phyloP scores from a whole-genome alignment of 2,329 filamentous ascomycete species.

The Ascochyta viciae-villosae region DNA sequence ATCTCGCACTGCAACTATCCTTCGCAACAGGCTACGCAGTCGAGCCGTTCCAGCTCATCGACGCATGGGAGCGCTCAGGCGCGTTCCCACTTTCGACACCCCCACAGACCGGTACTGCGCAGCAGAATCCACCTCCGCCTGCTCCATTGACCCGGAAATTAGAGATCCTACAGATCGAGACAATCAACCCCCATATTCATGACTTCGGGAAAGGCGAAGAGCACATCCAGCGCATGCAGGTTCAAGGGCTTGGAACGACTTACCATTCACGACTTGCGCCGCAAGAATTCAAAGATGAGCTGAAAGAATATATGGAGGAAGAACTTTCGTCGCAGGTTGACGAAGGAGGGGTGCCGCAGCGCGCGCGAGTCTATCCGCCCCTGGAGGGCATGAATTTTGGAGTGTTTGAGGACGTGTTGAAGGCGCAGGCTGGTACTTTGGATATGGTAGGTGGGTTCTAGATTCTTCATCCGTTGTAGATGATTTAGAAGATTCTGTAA shows the following conservation, averaged over 20 bases:
- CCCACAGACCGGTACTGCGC: neutral
- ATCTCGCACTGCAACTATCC: slow-evolving; percentile 19
- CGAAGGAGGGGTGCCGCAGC: neutral
- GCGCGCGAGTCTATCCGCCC: no score
- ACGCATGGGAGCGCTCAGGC: slow-evolving; percentile 18
- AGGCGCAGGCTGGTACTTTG: no score
- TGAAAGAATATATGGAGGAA: neutral
- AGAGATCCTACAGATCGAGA: slow-evolving; percentile 23
- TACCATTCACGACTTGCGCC: slow-evolving; percentile 18
- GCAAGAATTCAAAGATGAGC: neutral
- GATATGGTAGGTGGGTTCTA: no score
- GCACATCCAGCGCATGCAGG: slow-evolving; percentile 23
- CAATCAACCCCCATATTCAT: slow-evolving; percentile 24
- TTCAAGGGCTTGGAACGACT: slow-evolving; percentile 22
- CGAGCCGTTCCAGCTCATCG: slow-evolving; percentile 24
- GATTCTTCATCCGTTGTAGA: no score
- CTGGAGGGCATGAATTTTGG: no score
- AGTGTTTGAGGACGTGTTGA: no score
- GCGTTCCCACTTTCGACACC: neutral
- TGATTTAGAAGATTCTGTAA: no score
- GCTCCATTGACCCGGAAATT: neutral
- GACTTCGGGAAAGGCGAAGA: slow-evolving; percentile 17
- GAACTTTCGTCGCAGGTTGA: neutral
- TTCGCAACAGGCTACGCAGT: slow-evolving; percentile 28
- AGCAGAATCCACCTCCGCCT: no score